These are phyloP conservation scores for Epichloe baconii DNA, from an alignment of 2,329 filamentous ascomycete species.

Conservation along the genomic window DNA sequence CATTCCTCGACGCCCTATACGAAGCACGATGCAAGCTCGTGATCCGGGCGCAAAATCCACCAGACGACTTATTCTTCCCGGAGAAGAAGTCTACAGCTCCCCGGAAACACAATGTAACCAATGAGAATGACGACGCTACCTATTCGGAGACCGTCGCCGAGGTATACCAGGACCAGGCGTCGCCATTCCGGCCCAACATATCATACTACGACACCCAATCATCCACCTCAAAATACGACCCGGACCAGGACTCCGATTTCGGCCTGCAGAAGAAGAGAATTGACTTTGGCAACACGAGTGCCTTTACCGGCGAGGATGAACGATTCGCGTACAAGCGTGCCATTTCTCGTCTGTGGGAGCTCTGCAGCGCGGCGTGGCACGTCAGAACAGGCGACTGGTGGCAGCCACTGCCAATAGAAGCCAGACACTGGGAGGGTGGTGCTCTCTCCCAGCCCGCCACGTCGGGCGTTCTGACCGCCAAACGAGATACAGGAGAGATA, in stretches of 20 bases:
- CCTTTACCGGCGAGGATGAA: conserved; percentile 71
- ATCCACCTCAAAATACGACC: conserved; percentile 35
- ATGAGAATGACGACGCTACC: conserved; percentile 23
- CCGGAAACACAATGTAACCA: conserved; percentile 2
- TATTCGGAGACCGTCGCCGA: conserved; percentile 39
- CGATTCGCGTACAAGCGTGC: conserved; percentile 71
- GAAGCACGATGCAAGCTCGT: conserved; percentile 69
- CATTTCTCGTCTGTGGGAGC: conserved; percentile 66
- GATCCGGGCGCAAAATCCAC: conserved; percentile 51
- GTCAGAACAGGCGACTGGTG: conserved; percentile 53
- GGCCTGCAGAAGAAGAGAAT: conserved; percentile 25
- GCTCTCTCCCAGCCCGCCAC: conserved; percentile 12
- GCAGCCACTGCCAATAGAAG: conserved; percentile 51
- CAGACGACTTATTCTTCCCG: conserved; percentile 69
- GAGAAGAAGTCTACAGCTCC: conserved; percentile 26
- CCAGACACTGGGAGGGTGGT: conserved; percentile 52
- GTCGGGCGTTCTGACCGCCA: conserved; percentile 2
- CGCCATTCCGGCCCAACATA: conserved; percentile 69
- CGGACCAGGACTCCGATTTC: conserved; percentile 46
- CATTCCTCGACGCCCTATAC: conserved; percentile 66
- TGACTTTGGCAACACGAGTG: conserved; percentile 56
- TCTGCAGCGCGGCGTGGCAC: conserved; percentile 65
- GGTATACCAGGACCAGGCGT: conserved; percentile 64
- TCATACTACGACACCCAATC: conserved; percentile 45
- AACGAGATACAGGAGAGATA: conserved; percentile 12